Evolutionary conservation across 176 grass and related monocot species (phyloP).

Genomic region (Rhipidocladum racemiflorum): DNA sequence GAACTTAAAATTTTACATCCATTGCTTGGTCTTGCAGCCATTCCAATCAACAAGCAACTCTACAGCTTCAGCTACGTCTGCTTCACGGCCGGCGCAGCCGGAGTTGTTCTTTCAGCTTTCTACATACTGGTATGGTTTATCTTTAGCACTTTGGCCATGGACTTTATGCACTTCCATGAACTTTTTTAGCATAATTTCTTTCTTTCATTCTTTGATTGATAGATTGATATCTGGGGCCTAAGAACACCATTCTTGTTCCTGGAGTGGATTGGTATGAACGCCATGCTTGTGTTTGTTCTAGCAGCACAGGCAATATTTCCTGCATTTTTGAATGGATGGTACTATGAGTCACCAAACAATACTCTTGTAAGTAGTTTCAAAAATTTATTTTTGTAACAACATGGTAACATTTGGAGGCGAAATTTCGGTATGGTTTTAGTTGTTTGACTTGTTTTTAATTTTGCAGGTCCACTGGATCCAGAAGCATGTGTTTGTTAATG

Average conservation of each 20-base stretch:
- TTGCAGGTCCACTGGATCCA: slow-evolving; percentile 59
- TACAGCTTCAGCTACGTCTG: slow-evolving; percentile 81
- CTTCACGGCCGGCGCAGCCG: slow-evolving; percentile 62
- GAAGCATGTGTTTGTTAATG: slow-evolving; percentile 68
- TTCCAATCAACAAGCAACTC: slow-evolving; percentile 85
- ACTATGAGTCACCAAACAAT: slow-evolving; percentile 46
- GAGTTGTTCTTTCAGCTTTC: slow-evolving; percentile 58
- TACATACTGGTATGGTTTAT: slow-evolving; percentile 57
- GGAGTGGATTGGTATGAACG: slow-evolving; percentile 86
- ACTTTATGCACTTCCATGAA: neutral
- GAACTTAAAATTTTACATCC: neutral
- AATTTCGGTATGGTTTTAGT: neutral
- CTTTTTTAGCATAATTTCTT: neutral
- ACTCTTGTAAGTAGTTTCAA: slow-evolving; percentile 45
- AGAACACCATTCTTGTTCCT: slow-evolving; percentile 56
- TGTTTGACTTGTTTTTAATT: neutral
- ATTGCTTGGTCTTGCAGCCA: slow-evolving; percentile 35
- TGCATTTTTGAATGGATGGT: slow-evolving; percentile 68
- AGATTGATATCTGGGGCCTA: slow-evolving; percentile 71
- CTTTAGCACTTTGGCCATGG: neutral
- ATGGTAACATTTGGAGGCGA: neutral
- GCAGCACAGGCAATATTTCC: slow-evolving; percentile 68
- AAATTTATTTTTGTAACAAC: neutral
- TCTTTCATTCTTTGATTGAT: neutral
- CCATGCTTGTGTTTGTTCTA: slow-evolving; percentile 85